A percentile compares a stretch with the other conserved stretches of the same genome.
Evolutionary conservation across 306 rosid species (phyloP).

Genomic region (Medicago lupulina): DNA sequence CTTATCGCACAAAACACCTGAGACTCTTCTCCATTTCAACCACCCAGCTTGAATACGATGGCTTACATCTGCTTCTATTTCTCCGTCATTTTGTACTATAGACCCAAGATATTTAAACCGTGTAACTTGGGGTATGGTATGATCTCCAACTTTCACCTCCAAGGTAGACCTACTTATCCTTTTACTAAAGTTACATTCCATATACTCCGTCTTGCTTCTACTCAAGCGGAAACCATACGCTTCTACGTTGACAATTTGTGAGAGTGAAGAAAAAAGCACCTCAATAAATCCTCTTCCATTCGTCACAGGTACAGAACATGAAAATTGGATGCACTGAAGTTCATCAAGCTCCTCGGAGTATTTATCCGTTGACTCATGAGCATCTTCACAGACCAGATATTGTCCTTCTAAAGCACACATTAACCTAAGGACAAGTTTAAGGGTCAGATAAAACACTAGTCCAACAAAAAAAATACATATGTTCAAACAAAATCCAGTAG

Average conservation of each 20-base stretch:
- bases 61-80: no score
- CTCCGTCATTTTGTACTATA: no score
- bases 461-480: conserved; percentile 31
- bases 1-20: no score
- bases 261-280: conserved; percentile 53
- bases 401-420: conserved; percentile 87
- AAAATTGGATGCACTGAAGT: conserved; percentile 66
- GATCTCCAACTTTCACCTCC: no score
- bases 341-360: conserved; percentile 56
- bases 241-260: conserved; percentile 21
- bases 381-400: conserved; percentile 66
- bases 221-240: no score
- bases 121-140: no score
- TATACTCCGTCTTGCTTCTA: no score
- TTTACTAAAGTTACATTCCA: no score
- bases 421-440: conserved; percentile 58
- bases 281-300: conserved; percentile 92
- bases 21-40: no score
- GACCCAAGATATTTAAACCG: no score
- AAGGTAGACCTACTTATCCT: no score
- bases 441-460: conserved; percentile 24
- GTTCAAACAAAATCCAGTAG: conserved; percentile 9
- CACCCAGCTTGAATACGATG: no score
- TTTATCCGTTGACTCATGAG: conserved; percentile 54
- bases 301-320: conserved; percentile 69